phyloP scores from a whole-genome alignment of 495 filamentous ascomycete species.

The Tetracladium setigerum region DNA sequence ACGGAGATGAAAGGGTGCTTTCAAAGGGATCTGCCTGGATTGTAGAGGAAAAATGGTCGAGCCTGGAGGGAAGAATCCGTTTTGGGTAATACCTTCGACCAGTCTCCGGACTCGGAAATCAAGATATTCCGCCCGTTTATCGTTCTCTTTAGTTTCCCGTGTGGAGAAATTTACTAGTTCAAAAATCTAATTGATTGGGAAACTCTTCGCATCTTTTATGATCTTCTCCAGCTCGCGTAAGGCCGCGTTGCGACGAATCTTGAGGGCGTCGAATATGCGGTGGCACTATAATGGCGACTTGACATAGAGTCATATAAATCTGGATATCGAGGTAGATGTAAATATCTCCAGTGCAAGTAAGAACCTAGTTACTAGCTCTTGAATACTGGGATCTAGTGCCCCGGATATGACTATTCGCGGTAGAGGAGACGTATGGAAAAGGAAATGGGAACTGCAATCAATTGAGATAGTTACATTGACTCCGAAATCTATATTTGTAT shows the following conservation, averaged over 20 bases:
- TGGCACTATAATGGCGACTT: conserved; percentile 14
- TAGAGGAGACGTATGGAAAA: no score
- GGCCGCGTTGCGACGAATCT: conserved; percentile 15
- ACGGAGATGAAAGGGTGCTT: background rate
- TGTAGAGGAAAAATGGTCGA: background rate
- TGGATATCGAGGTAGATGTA: no score
- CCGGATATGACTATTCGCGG: no score
- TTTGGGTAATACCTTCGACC: background rate
- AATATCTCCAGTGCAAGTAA: no score
- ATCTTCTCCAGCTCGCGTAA: conserved; percentile 32
- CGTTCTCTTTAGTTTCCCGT: background rate
- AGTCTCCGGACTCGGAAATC: background rate
- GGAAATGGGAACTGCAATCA: no score
- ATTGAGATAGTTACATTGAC: no score
- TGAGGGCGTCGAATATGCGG: conserved; percentile 21
- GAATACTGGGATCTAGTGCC: no score
- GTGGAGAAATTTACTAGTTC: conserved; percentile 6
- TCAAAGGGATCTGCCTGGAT: background rate
- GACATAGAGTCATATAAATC: no score
- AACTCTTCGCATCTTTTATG: conserved; percentile 35
- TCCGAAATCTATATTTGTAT: no score
- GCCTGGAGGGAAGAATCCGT: background rate
- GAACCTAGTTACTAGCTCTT: no score
- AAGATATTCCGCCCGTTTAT: conserved; percentile 1
- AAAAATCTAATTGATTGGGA: conserved; percentile 28